Evolutionary conservation across 805 yeast genomes (phyloP).

Genomic region (Yamadazyma akitaensis): DNA sequence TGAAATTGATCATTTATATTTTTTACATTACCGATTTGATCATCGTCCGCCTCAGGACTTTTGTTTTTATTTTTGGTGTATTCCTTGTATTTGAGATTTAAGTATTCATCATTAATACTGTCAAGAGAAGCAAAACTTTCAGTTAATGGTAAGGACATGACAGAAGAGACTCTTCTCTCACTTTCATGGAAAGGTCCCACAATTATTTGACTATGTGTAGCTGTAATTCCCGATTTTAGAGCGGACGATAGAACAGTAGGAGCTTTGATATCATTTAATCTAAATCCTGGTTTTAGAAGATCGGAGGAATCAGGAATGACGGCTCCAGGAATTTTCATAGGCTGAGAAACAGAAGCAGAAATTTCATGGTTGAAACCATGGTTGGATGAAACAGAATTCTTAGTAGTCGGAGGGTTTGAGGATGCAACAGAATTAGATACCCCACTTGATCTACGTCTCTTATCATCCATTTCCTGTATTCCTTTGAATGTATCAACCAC

Average conservation of each 20-base stretch:
- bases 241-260: background rate
- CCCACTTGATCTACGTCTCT: constrained; percentile 32
- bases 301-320: background rate
- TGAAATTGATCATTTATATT: constrained; percentile 34
- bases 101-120: constrained; percentile 59
- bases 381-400: constrained; percentile 16
- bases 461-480: constrained; percentile 39
- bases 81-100: constrained; percentile 37
- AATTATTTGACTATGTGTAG: constrained; percentile 17
- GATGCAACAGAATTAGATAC: constrained; percentile 15
- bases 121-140: constrained; percentile 79
- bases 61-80: constrained; percentile 19
- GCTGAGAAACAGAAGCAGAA: constrained; percentile 9
- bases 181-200: constrained; percentile 34
- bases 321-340: constrained; percentile 11
- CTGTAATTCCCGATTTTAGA: background rate
- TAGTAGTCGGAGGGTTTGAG: constrained; percentile 13
- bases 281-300: background rate
- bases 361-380: constrained; percentile 1
- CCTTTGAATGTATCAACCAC: constrained; percentile 42
- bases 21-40: constrained; percentile 17
- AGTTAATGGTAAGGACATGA: constrained; percentile 63
- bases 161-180: constrained; percentile 53
- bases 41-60: background rate
- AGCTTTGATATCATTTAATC: background rate